phyloP scores from a whole-genome alignment of 2,329 filamentous ascomycete genomes.

The Aspergillus brunneoviolaceus region DNA sequence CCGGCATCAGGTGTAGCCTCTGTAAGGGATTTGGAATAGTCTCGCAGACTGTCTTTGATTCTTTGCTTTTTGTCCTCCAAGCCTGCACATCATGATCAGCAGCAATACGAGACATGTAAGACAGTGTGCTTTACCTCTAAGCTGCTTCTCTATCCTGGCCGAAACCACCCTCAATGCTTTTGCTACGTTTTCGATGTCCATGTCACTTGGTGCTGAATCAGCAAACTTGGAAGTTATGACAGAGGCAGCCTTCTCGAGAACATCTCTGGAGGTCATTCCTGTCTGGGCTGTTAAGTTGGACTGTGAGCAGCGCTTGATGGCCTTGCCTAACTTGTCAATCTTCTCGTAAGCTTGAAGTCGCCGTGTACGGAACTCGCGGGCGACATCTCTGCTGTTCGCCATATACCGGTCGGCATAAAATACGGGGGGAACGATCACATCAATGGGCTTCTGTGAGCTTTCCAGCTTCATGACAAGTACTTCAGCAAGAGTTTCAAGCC shows the following conservation, averaged over 20 bases:
- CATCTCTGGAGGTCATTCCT: slow-evolving; percentile 28
- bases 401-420: slow-evolving; percentile 63
- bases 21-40: slow-evolving; percentile 49
- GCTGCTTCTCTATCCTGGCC: slow-evolving; percentile 42
- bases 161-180: slow-evolving; percentile 38
- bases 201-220: slow-evolving; percentile 21
- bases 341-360: slow-evolving; percentile 36
- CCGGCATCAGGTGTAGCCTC: slow-evolving; percentile 42
- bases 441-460: slow-evolving; percentile 37
- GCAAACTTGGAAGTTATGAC: slow-evolving; percentile 29
- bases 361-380: slow-evolving; percentile 47
- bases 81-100: slow-evolving; percentile 31
- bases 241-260: slow-evolving; percentile 38
- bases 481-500: slow-evolving; percentile 52
- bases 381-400: slow-evolving; percentile 49
- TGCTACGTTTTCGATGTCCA: slow-evolving; percentile 30
- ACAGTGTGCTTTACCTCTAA: slow-evolving; percentile 34
- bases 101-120: not conserved
- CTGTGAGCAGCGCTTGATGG: slow-evolving; percentile 32
- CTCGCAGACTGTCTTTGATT: slow-evolving; percentile 42
- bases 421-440: slow-evolving; percentile 53
- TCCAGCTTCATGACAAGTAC: slow-evolving; percentile 54
- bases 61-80: slow-evolving; percentile 46
- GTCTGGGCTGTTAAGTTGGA: slow-evolving; percentile 20
- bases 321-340: slow-evolving; percentile 31